Conservation (phyloP, 768 basidiomycete species). For the Rhizopogon rudus region DNA sequence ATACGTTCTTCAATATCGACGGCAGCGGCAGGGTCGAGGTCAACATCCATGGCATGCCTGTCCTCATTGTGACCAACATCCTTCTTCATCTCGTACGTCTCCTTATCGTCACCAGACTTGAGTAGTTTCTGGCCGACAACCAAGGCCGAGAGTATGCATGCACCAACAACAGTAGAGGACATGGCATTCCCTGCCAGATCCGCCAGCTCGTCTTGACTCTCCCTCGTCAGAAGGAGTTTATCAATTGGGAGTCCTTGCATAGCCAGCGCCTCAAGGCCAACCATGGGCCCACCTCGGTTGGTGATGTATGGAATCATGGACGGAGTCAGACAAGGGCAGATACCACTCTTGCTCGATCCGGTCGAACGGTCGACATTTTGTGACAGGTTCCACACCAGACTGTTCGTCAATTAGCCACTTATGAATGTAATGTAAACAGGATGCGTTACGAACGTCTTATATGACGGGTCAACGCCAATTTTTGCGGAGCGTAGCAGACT, state of each 20-base stretch:
- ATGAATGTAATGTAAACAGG: not conserved
- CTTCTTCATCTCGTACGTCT: conserved; percentile 66
- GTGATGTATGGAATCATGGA: conserved; percentile 97
- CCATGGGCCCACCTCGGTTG: conserved; percentile 93
- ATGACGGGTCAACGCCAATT: conserved; percentile 78
- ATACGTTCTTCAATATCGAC: conserved; percentile 45
- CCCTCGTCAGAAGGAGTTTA: conserved; percentile 85
- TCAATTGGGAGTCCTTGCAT: conserved; percentile 95
- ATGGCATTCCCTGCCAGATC: conserved; percentile 97
- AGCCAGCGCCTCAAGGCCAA: conserved; percentile 87
- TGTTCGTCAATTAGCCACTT: conserved; percentile 23
- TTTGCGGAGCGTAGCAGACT: conserved; percentile 76
- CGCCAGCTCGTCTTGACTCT: conserved; percentile 89
- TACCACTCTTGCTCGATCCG: conserved; percentile 73
- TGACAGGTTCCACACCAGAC: conserved; percentile 92
- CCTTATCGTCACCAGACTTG: conserved; percentile 56
- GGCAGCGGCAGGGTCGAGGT: conserved; percentile 20
- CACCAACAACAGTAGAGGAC: conserved; percentile 95
- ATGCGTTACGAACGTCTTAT: conserved; percentile 67
- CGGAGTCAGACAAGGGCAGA: conserved; percentile 91
- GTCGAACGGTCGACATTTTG: conserved; percentile 95
- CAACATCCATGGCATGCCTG: conserved; percentile 46
- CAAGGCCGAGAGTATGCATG: conserved; percentile 81
- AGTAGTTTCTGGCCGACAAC: conserved; percentile 63
- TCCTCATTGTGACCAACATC: conserved; percentile 28